Percentiles rank a stretch among this genome's conserved stretches.
Evolutionary conservation across 2,329 filamentous ascomycete genomes (phyloP).

Genomic region (Penicillium sp.): DNA sequence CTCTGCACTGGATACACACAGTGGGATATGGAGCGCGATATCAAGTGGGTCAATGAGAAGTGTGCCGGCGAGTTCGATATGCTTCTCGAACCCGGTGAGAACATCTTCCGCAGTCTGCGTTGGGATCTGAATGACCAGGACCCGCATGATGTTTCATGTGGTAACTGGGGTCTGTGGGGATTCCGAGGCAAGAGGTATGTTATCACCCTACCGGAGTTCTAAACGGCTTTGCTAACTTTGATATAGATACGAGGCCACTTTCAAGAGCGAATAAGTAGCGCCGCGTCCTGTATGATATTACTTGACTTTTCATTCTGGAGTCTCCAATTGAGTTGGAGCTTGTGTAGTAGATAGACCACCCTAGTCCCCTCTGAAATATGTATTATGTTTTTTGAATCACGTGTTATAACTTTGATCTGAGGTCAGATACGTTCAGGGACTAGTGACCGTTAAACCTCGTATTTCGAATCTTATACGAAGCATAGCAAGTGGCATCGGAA

Average conservation of each 20-base stretch:
- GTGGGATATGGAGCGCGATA: constrained; percentile 89
- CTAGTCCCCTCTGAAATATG: background rate
- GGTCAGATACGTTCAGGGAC: background rate
- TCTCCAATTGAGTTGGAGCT: background rate
- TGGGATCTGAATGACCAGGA: constrained; percentile 98
- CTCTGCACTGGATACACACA: constrained; percentile 95
- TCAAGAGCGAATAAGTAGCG: constrained; percentile 21
- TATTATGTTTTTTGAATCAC: background rate
- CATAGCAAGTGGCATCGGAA: background rate
- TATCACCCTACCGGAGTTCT: constrained; percentile 33
- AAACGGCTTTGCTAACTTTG: constrained; percentile 6
- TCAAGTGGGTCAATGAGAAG: constrained; percentile 83
- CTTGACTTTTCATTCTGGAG: background rate
- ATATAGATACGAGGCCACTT: constrained; percentile 41
- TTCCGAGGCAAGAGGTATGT: constrained; percentile 93
- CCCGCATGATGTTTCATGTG: constrained; percentile 88
- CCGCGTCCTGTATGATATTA: constrained; percentile 12
- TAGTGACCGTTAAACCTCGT: background rate
- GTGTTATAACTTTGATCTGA: background rate
- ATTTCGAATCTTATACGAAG: background rate
- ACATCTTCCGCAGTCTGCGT: constrained; percentile 85
- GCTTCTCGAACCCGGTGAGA: constrained; percentile 88
- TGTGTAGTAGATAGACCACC: constrained; percentile 6
- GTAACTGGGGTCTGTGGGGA: constrained; percentile 96
- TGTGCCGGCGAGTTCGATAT: constrained; percentile 90